Conservation (phyloP, 331 rosid species). For the Rhamnella rubrinervis region DNA sequence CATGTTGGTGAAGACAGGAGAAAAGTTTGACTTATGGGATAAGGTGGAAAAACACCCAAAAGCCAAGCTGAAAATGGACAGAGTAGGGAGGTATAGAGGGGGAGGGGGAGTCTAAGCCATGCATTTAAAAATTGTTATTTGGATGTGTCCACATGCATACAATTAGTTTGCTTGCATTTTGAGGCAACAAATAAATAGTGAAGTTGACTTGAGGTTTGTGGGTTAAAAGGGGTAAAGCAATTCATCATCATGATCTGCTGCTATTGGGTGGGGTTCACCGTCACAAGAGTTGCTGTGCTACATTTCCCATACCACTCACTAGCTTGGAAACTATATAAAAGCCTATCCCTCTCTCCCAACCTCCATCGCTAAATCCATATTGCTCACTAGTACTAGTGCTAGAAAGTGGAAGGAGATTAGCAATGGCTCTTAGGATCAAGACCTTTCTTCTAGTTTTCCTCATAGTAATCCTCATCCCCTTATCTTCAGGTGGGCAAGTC, state of each 20-base stretch:
- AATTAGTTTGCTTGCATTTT: slow-evolving; percentile 18
- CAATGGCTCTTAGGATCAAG: slow-evolving; percentile 53
- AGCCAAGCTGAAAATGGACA: slow-evolving; percentile 30
- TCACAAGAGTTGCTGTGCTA: slow-evolving; percentile 20
- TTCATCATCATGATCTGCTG: slow-evolving; percentile 49
- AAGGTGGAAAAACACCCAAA: slow-evolving; percentile 20
- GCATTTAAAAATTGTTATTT: slow-evolving; percentile 37
- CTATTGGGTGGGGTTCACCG: slow-evolving; percentile 58
- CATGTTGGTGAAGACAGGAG: slow-evolving; percentile 26
- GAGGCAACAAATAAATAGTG: slow-evolving; percentile 42
- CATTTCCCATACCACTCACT: slow-evolving; percentile 20
- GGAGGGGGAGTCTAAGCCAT: slow-evolving; percentile 39
- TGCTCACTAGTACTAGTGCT: background rate
- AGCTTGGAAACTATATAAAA: slow-evolving; percentile 30
- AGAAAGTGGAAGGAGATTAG: background rate
- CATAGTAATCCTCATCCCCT: slow-evolving; percentile 43
- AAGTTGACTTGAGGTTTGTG: slow-evolving; percentile 57
- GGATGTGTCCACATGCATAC: slow-evolving; percentile 46
- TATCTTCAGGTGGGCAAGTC: slow-evolving; percentile 49
- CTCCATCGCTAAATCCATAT: slow-evolving; percentile 28
- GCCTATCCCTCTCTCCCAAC: slow-evolving; percentile 21
- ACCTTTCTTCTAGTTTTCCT: slow-evolving; percentile 36
- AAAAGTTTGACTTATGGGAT: slow-evolving; percentile 24
- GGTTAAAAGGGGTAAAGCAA: slow-evolving; percentile 40
- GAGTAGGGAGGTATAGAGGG: background rate